A percentile compares a stretch with the other conserved stretches of the same genome.
These are phyloP conservation scores for Didymella pomorum DNA, from an alignment of 2,329 filamentous ascomycete genomes.

Conservation along the genomic window DNA sequence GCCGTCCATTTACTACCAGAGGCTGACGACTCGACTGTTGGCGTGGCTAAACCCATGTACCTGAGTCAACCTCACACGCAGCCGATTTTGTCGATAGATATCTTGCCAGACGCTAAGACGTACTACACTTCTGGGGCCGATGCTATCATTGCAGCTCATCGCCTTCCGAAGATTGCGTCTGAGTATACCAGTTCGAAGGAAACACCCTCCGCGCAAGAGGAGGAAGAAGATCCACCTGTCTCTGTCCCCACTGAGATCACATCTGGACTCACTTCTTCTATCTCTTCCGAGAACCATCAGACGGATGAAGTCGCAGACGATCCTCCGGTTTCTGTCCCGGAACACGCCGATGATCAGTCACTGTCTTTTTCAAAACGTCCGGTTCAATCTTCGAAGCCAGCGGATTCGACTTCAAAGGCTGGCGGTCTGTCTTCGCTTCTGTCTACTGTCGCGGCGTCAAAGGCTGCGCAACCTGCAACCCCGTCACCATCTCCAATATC, in stretches of 20 bases:
- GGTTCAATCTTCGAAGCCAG: conserved; percentile 11
- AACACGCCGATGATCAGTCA: conserved; percentile 3
- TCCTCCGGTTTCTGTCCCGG: conserved; percentile 7
- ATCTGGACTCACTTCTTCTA: background rate
- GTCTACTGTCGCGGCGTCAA: conserved; percentile 11
- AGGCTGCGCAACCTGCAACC: background rate
- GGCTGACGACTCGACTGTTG: conserved; percentile 29
- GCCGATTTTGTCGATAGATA: conserved; percentile 74
- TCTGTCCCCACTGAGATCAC: background rate
- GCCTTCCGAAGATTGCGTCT: conserved; percentile 59
- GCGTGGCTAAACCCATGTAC: conserved; percentile 64
- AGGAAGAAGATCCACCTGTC: background rate
- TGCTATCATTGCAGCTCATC: conserved; percentile 78
- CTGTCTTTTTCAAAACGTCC: conserved; percentile 32
- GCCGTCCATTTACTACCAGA: conserved; percentile 67
- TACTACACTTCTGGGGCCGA: conserved; percentile 88
- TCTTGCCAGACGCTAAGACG: conserved; percentile 54
- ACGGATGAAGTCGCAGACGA: background rate
- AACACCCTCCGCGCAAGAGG: background rate
- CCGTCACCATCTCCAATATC: conserved; percentile 19
- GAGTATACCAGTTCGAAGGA: background rate
- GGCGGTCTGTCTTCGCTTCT: conserved; percentile 41
- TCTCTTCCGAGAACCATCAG: background rate
- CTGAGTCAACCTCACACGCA: conserved; percentile 74
- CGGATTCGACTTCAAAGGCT: background rate